phyloP scores from a whole-genome alignment of 2,329 filamentous ascomycete species.

The Scytalidium sp. region DNA sequence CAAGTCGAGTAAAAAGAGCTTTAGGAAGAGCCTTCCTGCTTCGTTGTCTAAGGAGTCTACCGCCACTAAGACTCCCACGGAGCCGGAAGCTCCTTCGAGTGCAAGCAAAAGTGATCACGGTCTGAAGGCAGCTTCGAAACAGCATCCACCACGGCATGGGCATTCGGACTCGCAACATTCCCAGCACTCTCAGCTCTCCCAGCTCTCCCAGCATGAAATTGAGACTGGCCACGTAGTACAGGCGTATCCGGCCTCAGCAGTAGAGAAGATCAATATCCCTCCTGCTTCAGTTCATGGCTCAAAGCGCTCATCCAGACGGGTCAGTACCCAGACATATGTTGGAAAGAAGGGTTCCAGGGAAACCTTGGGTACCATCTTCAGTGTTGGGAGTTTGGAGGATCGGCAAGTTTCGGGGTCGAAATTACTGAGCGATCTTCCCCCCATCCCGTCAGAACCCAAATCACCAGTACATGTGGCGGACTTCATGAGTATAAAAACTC shows the following conservation, averaged over 20 bases:
- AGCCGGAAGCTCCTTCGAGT: too few relatives aligned
- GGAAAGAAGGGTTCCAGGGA: constrained; percentile 19
- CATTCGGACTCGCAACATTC: too few relatives aligned
- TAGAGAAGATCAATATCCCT: constrained; percentile 16
- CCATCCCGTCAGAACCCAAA: constrained; percentile 14
- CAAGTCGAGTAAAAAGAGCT: too few relatives aligned
- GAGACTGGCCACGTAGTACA: background rate
- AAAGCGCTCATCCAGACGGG: constrained; percentile 15
- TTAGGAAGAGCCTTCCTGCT: too few relatives aligned
- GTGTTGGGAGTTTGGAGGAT: constrained; percentile 22
- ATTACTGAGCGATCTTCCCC: constrained; percentile 18
- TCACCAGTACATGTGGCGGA: constrained; percentile 11
- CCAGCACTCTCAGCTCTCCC: too few relatives aligned
- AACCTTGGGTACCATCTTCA: constrained; percentile 24
- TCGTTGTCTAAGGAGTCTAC: too few relatives aligned
- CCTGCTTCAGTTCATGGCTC: constrained; percentile 13
- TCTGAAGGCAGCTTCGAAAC: too few relatives aligned
- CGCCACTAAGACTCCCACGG: too few relatives aligned
- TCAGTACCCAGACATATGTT: constrained; percentile 15
- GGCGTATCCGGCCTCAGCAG: background rate
- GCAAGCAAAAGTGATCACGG: too few relatives aligned
- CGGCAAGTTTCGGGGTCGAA: constrained; percentile 18
- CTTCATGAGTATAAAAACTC: background rate
- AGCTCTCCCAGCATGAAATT: background rate
- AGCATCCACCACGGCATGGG: too few relatives aligned